These are phyloP conservation scores for Cladosporium cucumerinum DNA, from an alignment of 2,329 filamentous ascomycete species.

Conservation along the genomic window DNA sequence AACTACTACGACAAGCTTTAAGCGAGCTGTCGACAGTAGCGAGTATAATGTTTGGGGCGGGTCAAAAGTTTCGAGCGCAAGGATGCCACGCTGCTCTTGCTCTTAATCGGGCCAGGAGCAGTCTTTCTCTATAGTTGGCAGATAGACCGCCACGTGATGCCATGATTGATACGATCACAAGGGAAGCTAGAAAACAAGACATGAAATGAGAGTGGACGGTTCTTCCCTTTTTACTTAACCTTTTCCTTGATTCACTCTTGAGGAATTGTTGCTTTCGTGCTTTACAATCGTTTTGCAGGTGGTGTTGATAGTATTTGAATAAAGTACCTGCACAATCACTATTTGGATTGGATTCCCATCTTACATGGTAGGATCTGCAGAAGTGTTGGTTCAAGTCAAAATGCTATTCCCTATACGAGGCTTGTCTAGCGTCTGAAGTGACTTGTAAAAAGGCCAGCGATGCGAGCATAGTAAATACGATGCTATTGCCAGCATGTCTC, in stretches of 20 bases:
- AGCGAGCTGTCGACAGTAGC: slow-evolving; percentile 6
- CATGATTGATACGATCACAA: slow-evolving; percentile 16
- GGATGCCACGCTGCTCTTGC: slow-evolving; percentile 12
- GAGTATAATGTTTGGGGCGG: not conserved
- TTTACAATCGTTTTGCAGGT: not conserved
- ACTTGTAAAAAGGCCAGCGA: not conserved
- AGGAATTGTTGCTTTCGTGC: not conserved
- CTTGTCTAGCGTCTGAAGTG: too few relatives aligned
- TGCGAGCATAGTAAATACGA: not conserved
- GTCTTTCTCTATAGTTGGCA: slow-evolving; percentile 17
- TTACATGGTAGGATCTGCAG: not conserved
- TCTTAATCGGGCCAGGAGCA: not conserved
- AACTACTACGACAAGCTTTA: slow-evolving; percentile 55
- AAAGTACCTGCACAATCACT: not conserved
- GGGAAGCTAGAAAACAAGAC: slow-evolving; percentile 14
- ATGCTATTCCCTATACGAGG: not conserved
- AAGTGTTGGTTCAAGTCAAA: not conserved
- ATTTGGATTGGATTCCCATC: not conserved
- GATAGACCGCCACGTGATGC: slow-evolving; percentile 17
- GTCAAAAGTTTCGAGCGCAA: slow-evolving; percentile 17
- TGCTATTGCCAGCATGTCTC: not conserved
- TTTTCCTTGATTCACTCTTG: not conserved
- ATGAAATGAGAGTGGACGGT: slow-evolving; percentile 16
- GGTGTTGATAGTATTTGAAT: slow-evolving; percentile 1
- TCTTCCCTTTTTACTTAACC: slow-evolving; percentile 10